Base-by-base conservation (phyloP, 257 asterid species). In the Jacaranda mimosifolia region DNA sequence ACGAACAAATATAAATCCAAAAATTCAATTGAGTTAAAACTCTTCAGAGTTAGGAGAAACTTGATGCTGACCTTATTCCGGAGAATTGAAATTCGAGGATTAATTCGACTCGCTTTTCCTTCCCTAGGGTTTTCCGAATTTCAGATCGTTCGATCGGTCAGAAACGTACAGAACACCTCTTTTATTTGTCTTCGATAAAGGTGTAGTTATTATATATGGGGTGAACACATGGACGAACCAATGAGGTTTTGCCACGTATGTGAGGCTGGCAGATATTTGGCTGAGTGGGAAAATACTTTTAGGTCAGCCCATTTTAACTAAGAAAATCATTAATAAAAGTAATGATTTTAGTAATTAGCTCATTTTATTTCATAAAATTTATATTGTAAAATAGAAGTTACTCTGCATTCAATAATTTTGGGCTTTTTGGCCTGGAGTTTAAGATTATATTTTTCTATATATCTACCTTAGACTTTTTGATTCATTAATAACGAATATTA, bases 151-250 rank as follows among this genome's bases (percentile, higher is more conserved):
- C 76, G 60, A 63, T 43, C n/a, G 36, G n/a, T 18, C 3, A 40
- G 35, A 9, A 26, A 26, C 32, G 17, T 3, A 19, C 9, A 6
- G 60, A 73, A 56, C 40, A n/a, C 12, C 15, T 66, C 77, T 67
- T 45, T 52, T 7, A 15, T 55, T 55, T n/a, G 8, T 0, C 4
- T 55, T 17, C n/a, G 17, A 46, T 5, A 21, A 48, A 36, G 55
- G 43, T 0, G 15, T 19, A 9, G 9, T 36, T 36, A 18, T 68
- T 35, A 46, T 1, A 74, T n/a, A 70, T 5, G 17, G 70, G 68
- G 38, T 13, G 53, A 56, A 78, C 83, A 78, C 86, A 63, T 82
- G 19, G 51, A 17, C 68, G 1, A 9, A 57, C 83, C 86, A 82
- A 63, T 78, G 1, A 70, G 6, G 3, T 64, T 11, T 55, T 13